Base-by-base conservation (phyloP, 495 filamentous ascomycete genomes). In the Tetracladium marchalianum region DNA sequence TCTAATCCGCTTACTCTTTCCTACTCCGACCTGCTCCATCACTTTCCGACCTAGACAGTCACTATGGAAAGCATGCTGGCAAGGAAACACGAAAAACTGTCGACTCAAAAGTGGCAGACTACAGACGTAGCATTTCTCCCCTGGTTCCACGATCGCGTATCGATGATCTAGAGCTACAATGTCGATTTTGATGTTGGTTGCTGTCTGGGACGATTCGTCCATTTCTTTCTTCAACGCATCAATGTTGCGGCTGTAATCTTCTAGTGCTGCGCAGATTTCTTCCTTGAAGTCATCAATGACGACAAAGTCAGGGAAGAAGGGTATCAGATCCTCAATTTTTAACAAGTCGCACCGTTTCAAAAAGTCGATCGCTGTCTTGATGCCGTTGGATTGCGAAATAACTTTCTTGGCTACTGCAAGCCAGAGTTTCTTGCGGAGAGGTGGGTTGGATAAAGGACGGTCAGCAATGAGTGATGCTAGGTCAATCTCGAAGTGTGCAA, bases 251-350 rank as follows among this genome's bases (percentile, higher is more conserved):
- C 78, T 83, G 65, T 98, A 97, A 19, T 89, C 82, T 63, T 98
- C 93, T 4, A 98, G 71, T 1, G 92, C 92, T 0, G 78, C 71
- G 68, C 92, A 98, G 17, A 98, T 97, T 58, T 97, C 93, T 42
- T 95, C 87, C 61, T 98, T 96, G 71, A 98, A 97, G 64, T 95
- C 88, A 57, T 98, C 92, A 45, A 98, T 96, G 39, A 95, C 83
- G n/a, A 96, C 87, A 53, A 98, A 98, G 59, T 98, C 92, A 0
- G 92, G 93, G 69, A 98, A 98, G 68, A 96, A 95, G 0, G 93
- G 92, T 35, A 98, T 95, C 16, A 98, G 67, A 56, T 98, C 93
- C 59, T 98, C 92, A 54, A 98, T 98, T 50, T 82, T 81, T 13
- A 98, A 77, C 2, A 97, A 70, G 48, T 94, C 87, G 63, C 90